phyloP scores from a whole-genome alignment of 768 basidiomycete species.

The Hericium coralloides region DNA sequence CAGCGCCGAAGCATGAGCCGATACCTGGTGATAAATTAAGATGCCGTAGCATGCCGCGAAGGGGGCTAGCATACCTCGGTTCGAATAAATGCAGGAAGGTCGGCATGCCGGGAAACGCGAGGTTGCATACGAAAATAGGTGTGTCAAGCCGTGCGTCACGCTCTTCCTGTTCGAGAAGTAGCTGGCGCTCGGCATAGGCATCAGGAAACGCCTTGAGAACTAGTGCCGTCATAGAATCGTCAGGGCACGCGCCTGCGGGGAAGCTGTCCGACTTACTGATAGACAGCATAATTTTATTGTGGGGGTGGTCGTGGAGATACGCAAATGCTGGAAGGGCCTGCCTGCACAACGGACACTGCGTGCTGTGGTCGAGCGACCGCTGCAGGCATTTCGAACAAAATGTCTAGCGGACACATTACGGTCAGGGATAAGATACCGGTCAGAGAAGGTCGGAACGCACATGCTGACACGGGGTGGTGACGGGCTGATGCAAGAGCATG shows the following conservation, averaged over 20 bases:
- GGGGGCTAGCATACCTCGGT: constrained; percentile 43
- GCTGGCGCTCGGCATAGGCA: constrained; percentile 54
- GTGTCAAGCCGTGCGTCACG: constrained; percentile 74
- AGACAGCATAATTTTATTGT: constrained; percentile 62
- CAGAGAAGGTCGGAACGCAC: constrained; percentile 34
- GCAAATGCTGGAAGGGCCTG: constrained; percentile 63
- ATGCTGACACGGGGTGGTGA: constrained; percentile 95
- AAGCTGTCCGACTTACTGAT: constrained; percentile 38
- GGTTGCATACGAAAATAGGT: constrained; percentile 85
- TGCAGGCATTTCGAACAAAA: constrained; percentile 88
- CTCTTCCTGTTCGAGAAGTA: constrained; percentile 65
- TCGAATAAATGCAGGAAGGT: constrained; percentile 91
- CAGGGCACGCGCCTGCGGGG: background rate
- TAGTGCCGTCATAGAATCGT: constrained; percentile 15
- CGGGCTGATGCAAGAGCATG: constrained; percentile 70
- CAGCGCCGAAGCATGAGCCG: constrained; percentile 96
- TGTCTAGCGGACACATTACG: constrained; percentile 42
- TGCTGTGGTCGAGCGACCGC: constrained; percentile 80
- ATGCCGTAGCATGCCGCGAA: background rate
- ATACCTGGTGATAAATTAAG: constrained; percentile 37
- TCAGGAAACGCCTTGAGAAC: constrained; percentile 65
- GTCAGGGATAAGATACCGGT: constrained; percentile 4
- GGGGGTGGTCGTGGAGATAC: constrained; percentile 74
- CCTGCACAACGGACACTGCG: constrained; percentile 81
- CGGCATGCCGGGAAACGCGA: constrained; percentile 87